phyloP scores from a whole-genome alignment of 352 stramenopile species.

The Globisporangium takayamanum region DNA sequence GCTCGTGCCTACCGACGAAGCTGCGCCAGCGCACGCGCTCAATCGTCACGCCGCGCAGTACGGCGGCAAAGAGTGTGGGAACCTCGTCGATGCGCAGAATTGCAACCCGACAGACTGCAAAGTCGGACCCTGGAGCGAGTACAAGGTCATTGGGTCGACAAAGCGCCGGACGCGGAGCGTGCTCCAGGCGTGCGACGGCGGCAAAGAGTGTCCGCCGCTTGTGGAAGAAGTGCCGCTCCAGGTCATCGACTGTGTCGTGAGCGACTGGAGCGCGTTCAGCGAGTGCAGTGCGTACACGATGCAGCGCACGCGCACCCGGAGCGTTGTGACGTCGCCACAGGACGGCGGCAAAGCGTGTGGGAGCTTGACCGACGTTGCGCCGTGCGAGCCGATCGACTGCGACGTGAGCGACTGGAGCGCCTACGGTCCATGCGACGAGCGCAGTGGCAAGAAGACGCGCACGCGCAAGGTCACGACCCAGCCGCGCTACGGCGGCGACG shows the following conservation, averaged over 20 bases:
- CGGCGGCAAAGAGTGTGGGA: constrained; percentile 31
- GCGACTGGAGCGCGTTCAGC: constrained; percentile 36
- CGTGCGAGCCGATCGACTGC: constrained; percentile 34
- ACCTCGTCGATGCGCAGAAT: constrained; percentile 41
- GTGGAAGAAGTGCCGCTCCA: constrained; percentile 30
- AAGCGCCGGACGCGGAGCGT: constrained; percentile 39
- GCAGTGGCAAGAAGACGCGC: constrained; percentile 26
- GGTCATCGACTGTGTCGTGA: constrained; percentile 38
- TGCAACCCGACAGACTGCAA: constrained; percentile 62
- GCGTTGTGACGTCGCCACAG: constrained; percentile 29
- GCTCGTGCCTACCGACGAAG: constrained; percentile 24
- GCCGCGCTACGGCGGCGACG: constrained; percentile 36
- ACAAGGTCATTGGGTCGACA: constrained; percentile 27
- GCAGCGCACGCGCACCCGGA: constrained; percentile 37
- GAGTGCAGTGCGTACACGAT: constrained; percentile 30
- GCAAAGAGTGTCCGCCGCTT: constrained; percentile 30
- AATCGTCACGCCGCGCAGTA: constrained; percentile 37
- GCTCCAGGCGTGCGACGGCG: constrained; percentile 33
- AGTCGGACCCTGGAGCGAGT: constrained; percentile 43
- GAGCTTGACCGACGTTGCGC: constrained; percentile 20
- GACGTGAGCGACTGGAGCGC: constrained; percentile 15
- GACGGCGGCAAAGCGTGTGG: constrained; percentile 45
- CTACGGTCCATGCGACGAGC: constrained; percentile 8
- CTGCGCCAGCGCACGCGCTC: constrained; percentile 42
- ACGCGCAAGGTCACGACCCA: constrained; percentile 39